Evolutionary conservation across 306 rosid genomes (phyloP), one percentile per base, ranked within the genome.

Genomic region (Malus sieversii): DNA sequence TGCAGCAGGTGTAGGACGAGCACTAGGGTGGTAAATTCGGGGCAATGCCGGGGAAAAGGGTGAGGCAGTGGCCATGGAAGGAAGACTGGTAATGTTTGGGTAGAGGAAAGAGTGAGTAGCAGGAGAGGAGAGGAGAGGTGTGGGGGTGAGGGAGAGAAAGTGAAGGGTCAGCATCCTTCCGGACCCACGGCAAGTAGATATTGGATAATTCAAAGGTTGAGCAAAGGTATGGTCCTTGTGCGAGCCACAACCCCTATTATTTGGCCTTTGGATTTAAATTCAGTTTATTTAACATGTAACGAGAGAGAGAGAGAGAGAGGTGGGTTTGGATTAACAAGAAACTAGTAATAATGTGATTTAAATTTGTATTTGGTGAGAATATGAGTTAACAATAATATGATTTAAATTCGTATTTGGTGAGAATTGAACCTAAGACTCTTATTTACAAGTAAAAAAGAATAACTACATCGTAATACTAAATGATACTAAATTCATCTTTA

Each of bases 31-130:
- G 77, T 77, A 62, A 66, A 73, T n/a, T 15, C 77, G 78, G 62
- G 77, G 71, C 51, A 29, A 69, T 9, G 91, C 75, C 19, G 82
- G 87, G 79, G 88, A 15, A 1, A 89, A 85, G 8, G 86, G 80
- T 11, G 86, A 59, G 42, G 85, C 44, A 42, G 83, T 8, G 67
- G 90, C 90, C 91, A 85, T 84, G 78, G 87, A 72, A 46, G 13
- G 55, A 51, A 2, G 35, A 61, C 32, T 11, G 4, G 48, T 44
- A 44, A 44, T 0, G 55, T 57, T n/a, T 6, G 70, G 42, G 75
- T 9, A 6, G 51, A 1, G 66, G 22, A 67, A 11, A 25, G 66
- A 72, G 65, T 1, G 20, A 45, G 52, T 40, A 44, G 46, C 46
- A 10, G 42, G 63, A 22, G 60, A 15, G 8, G 14, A n/a, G 30